Conservation (phyloP, 257 asterid species). For the Phtheirospermum japonicum region DNA sequence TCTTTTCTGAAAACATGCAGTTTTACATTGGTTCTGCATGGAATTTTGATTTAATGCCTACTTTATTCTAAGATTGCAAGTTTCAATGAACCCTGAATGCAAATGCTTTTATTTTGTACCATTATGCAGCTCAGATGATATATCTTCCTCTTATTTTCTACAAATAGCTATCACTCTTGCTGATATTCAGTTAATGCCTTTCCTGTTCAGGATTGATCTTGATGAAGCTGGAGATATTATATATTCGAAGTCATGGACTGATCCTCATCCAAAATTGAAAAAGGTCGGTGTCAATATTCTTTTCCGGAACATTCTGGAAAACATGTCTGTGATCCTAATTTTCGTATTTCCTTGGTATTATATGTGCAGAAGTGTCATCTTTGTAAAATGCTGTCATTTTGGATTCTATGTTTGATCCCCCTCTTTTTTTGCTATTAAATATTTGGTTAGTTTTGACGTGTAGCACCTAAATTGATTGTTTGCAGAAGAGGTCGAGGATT, state of each 20-base stretch:
- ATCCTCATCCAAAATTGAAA: slow-evolving; percentile 41
- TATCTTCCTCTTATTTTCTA: slow-evolving; percentile 22
- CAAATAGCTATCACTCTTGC: slow-evolving; percentile 20
- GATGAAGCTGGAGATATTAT: slow-evolving; percentile 38
- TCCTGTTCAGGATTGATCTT: slow-evolving; percentile 43
- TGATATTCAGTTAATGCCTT: slow-evolving; percentile 35
- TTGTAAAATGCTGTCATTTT: background rate
- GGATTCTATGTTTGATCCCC: background rate
- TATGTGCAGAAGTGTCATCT: background rate
- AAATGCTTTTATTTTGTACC: background rate
- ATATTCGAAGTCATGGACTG: slow-evolving; percentile 52
- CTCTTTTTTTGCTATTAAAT: background rate
- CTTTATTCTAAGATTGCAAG: background rate
- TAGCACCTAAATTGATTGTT: slow-evolving; percentile 20
- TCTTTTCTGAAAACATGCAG: slow-evolving; percentile 9
- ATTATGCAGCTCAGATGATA: slow-evolving; percentile 20
- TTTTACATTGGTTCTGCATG: no score
- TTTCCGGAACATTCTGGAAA: slow-evolving; percentile 17
- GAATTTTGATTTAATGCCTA: background rate
- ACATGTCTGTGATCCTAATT: background rate
- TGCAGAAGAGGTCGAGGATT: slow-evolving; percentile 46
- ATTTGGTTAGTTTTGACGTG: slow-evolving; percentile 8
- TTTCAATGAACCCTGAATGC: background rate
- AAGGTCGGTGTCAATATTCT: slow-evolving; percentile 49
- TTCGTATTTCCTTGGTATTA: background rate